A percentile compares a stretch with the other conserved stretches of the same genome.
Evolutionary conservation across 1,284 basidiomycete species (phyloP).

Genomic region (Garcileccinum viscosum): DNA sequence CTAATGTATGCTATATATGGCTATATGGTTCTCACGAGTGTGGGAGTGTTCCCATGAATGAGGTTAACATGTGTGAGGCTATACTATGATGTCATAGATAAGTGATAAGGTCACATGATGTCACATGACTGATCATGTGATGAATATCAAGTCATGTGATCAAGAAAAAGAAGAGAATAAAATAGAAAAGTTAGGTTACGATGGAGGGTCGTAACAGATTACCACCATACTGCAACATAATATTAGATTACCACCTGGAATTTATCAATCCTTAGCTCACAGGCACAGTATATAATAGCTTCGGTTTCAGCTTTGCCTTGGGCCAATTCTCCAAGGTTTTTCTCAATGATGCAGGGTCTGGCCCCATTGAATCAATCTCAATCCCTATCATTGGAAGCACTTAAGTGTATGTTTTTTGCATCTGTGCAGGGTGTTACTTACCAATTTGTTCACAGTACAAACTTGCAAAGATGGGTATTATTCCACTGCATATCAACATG

Average conservation of each 20-base stretch:
- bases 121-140: too few relatives aligned
- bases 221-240: slow-evolving; percentile 62
- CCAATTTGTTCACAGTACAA: slow-evolving; percentile 67
- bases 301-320: slow-evolving; percentile 71
- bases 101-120: too few relatives aligned
- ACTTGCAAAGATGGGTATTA: slow-evolving; percentile 63
- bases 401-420: background rate
- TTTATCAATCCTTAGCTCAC: slow-evolving; percentile 43
- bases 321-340: slow-evolving; percentile 78
- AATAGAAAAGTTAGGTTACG: too few relatives aligned
- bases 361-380: slow-evolving; percentile 75
- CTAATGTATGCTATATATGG: too few relatives aligned
- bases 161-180: too few relatives aligned
- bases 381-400: slow-evolving; percentile 58
- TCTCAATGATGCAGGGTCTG: slow-evolving; percentile 66
- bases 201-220: too few relatives aligned
- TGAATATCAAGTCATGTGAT: too few relatives aligned
- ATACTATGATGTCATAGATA: too few relatives aligned
- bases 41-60: too few relatives aligned
- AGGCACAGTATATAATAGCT: slow-evolving; percentile 81
- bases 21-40: too few relatives aligned
- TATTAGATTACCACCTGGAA: slow-evolving; percentile 1
- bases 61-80: too few relatives aligned
- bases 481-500: slow-evolving; percentile 48
- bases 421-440: slow-evolving; percentile 35